Conservation (phyloP, 2,329 filamentous ascomycete species). For the Xylariales sp. region DNA sequence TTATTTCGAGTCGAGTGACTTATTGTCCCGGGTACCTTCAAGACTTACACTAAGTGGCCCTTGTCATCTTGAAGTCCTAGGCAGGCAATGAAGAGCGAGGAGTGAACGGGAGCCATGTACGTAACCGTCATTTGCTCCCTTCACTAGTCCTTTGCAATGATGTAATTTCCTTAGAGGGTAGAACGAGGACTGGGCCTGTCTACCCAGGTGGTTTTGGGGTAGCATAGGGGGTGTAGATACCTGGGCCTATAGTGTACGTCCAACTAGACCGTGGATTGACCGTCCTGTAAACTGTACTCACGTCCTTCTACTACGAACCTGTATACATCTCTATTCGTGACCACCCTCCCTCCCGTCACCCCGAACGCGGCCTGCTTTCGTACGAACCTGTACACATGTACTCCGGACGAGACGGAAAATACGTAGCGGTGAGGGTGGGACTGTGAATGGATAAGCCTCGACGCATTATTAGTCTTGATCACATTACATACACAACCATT, state of each 20-base stretch:
- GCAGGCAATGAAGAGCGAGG: slow-evolving; percentile 1
- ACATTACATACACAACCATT: background rate
- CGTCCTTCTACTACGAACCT: background rate
- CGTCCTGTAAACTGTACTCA: background rate
- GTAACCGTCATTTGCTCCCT: background rate
- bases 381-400: slow-evolving; percentile 4
- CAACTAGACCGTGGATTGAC: background rate
- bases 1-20: slow-evolving; percentile 2
- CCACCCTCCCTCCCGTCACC: background rate
- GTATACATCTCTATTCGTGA: background rate
- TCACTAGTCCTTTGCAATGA: background rate
- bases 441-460: background rate
- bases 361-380: background rate
- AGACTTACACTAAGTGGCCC: background rate
- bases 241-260: background rate
- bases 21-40: background rate
- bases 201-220: background rate
- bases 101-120: background rate
- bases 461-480: background rate
- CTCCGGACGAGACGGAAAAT: background rate
- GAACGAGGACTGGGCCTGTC: background rate
- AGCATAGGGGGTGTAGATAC: background rate
- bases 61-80: background rate
- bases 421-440: slow-evolving; percentile 15
- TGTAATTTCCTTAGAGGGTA: background rate